A percentile compares a stretch with the other conserved stretches of the same genome.
Conservation (phyloP, 768 basidiomycete species). For the Candolleomyces eurysporus region DNA sequence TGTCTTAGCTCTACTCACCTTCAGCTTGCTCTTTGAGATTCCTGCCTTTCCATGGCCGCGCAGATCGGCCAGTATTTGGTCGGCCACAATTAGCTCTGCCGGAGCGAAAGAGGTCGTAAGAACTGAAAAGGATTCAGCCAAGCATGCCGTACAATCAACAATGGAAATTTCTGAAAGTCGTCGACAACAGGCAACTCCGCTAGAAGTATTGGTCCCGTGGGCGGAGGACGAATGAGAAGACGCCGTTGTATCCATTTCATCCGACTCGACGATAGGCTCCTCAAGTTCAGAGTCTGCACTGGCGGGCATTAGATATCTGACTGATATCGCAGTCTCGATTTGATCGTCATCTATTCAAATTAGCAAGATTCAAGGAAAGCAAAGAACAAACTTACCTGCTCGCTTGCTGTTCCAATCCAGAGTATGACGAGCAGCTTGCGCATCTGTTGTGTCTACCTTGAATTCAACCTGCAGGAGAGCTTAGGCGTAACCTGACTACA, state of each 20-base stretch:
- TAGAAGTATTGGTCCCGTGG: conserved; percentile 46
- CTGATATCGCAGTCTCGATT: conserved; percentile 66
- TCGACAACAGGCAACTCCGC: conserved; percentile 49
- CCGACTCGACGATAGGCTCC: neutral
- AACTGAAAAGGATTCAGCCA: conserved; percentile 38
- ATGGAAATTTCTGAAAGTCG: conserved; percentile 27
- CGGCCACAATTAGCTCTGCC: neutral
- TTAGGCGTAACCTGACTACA: neutral
- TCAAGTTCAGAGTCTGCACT: conserved; percentile 13
- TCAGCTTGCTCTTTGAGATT: neutral
- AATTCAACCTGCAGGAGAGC: conserved; percentile 58
- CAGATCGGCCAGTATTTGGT: neutral
- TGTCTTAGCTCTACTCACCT: neutral
- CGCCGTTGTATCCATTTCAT: neutral
- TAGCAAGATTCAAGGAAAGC: neutral
- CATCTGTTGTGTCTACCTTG: conserved; percentile 61
- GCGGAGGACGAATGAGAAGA: conserved; percentile 12
- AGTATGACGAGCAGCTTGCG: conserved; percentile 50
- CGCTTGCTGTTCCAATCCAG: conserved; percentile 90
- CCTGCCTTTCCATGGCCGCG: neutral
- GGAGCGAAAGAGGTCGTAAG: conserved; percentile 12
- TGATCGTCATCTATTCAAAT: conserved; percentile 69
- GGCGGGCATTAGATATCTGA: conserved; percentile 34
- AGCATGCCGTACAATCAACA: conserved; percentile 44
- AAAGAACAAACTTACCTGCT: conserved; percentile 51